Conservation (phyloP, 2,329 filamentous ascomycete genomes). For the Fusarium poae region DNA sequence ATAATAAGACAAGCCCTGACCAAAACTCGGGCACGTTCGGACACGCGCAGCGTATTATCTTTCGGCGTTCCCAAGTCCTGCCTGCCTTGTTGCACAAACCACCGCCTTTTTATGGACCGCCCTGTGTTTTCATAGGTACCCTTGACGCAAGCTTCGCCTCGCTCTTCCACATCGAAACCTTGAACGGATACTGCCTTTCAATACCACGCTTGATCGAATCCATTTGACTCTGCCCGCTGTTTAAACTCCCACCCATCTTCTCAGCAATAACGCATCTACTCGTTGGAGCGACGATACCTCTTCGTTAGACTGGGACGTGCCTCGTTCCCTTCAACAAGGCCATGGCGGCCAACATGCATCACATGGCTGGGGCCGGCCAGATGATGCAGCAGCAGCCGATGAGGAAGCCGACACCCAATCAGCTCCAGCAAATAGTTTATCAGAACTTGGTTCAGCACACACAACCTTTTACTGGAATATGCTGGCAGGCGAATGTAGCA, state of each 20-base stretch:
- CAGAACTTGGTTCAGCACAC: constrained; percentile 55
- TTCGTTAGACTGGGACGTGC: constrained; percentile 40
- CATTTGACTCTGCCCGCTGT: neutral
- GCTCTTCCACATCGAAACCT: constrained; percentile 20
- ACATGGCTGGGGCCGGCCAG: constrained; percentile 64
- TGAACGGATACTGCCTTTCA: neutral
- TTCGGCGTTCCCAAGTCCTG: constrained; percentile 20
- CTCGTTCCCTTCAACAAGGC: constrained; percentile 54
- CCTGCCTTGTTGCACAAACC: constrained; percentile 40
- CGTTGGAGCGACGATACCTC: constrained; percentile 18
- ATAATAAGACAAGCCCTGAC: neutral
- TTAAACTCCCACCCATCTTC: constrained; percentile 3
- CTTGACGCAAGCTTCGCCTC: constrained; percentile 41
- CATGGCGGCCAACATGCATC: constrained; percentile 72
- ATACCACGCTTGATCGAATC: constrained; percentile 1
- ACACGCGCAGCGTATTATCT: constrained; percentile 34
- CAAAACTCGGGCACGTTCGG: constrained; percentile 11
- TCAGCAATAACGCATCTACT: constrained; percentile 13
- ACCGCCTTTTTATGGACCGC: constrained; percentile 52
- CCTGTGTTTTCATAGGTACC: constrained; percentile 51
- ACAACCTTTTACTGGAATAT: constrained; percentile 50
- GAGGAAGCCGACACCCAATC: constrained; percentile 50
- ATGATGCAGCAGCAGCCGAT: constrained; percentile 62
- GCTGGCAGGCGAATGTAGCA: constrained; percentile 58
- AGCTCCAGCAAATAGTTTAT: constrained; percentile 58